Evolutionary conservation across 2,329 filamentous ascomycete species (phyloP).

Genomic region (Penicillium sp.): DNA sequence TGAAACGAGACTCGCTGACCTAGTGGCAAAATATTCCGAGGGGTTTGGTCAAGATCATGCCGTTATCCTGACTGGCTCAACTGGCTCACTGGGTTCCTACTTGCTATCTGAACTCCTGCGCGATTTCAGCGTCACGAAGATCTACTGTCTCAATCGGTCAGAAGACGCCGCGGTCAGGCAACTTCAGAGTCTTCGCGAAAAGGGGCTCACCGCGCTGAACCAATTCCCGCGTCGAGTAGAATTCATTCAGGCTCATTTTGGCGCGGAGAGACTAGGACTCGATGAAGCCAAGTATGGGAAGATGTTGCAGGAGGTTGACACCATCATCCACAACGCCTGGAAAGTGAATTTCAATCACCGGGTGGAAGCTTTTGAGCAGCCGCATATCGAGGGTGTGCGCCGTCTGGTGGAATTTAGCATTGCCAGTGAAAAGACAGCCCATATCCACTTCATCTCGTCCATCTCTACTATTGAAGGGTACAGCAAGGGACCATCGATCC

Average conservation of each 20-base stretch:
- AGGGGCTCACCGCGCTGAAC: conserved; percentile 7
- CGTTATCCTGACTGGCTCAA: conserved; percentile 53
- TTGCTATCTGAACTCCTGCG: conserved; percentile 47
- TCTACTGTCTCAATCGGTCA: conserved; percentile 55
- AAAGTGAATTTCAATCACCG: conserved; percentile 32
- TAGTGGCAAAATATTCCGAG: conserved; percentile 10
- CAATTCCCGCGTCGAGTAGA: conserved; percentile 36
- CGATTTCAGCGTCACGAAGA: conserved; percentile 43
- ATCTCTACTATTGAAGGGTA: conserved; percentile 33
- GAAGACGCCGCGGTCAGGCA: conserved; percentile 31
- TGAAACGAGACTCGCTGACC: conserved; percentile 13
- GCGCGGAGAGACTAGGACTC: conserved; percentile 33
- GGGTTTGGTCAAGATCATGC: neutral
- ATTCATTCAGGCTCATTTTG: conserved; percentile 34
- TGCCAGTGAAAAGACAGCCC: conserved; percentile 16
- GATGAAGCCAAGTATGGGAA: conserved; percentile 24
- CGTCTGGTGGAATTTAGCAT: conserved; percentile 33
- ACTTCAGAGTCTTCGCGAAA: conserved; percentile 4
- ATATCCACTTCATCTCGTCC: conserved; percentile 35
- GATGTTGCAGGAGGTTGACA: conserved; percentile 30
- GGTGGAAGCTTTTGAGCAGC: conserved; percentile 19
- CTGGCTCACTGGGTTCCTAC: conserved; percentile 56
- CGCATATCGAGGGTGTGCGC: conserved; percentile 16
- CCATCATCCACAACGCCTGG: conserved; percentile 46
- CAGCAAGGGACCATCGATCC: conserved; percentile 30